Evolutionary conservation across 2,329 filamentous ascomycete genomes (phyloP).

Genomic region (Ascochyta pisi): DNA sequence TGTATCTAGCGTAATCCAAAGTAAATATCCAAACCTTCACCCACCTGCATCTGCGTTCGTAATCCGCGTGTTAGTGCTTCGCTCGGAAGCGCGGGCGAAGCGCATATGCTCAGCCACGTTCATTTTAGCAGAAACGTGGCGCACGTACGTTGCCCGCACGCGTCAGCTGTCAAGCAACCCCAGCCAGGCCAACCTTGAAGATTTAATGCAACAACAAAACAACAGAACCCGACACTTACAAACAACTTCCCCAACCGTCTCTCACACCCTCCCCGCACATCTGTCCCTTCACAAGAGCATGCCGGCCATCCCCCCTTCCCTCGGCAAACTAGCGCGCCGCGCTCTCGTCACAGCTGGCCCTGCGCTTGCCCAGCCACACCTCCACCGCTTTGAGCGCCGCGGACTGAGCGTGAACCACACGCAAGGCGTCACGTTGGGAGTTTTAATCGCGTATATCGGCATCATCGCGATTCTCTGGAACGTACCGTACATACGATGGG

Average conservation of each 20-base stretch:
- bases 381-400: slow-evolving; percentile 58
- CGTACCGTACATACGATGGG: slow-evolving; percentile 75
- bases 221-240: neutral
- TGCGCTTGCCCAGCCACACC: slow-evolving; percentile 37
- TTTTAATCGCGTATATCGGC: slow-evolving; percentile 75
- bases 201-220: neutral
- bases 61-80: neutral
- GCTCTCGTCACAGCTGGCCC: slow-evolving; percentile 38
- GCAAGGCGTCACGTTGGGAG: slow-evolving; percentile 72
- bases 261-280: neutral
- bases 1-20: neutral
- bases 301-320: slow-evolving; percentile 29
- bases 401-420: slow-evolving; percentile 69
- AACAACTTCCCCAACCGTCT: neutral
- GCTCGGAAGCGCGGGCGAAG: slow-evolving; percentile 6
- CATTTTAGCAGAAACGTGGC: slow-evolving; percentile 29
- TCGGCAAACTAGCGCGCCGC: slow-evolving; percentile 36
- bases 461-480: slow-evolving; percentile 81
- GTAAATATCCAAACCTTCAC: neutral
- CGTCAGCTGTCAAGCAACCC: slow-evolving; percentile 18
- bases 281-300: slow-evolving; percentile 17
- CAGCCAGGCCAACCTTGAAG: slow-evolving; percentile 15
- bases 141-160: slow-evolving; percentile 20
- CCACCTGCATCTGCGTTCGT: neutral
- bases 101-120: slow-evolving; percentile 14